Percentiles rank a stretch among this genome's conserved stretches.
phyloP scores from a whole-genome alignment of 2,329 filamentous ascomycete species.

The Colletotrichum zoysiae region DNA sequence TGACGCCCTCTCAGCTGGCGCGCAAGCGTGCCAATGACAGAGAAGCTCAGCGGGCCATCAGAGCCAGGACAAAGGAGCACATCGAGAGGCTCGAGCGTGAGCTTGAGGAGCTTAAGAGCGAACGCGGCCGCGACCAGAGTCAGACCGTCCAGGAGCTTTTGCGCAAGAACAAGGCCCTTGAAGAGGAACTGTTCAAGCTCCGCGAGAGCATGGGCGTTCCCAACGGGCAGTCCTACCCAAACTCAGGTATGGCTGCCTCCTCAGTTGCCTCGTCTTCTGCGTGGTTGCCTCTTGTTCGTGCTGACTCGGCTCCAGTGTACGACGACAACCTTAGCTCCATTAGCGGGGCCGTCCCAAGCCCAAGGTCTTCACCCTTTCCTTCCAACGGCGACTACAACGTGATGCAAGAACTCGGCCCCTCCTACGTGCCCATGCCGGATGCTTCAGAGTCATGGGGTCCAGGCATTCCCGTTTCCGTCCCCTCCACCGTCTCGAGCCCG shows the following conservation, averaged over 20 bases:
- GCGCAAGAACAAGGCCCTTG: slow-evolving; percentile 65
- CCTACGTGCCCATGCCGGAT: slow-evolving; percentile 57
- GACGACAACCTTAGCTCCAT: slow-evolving; percentile 56
- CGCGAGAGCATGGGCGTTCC: slow-evolving; percentile 60
- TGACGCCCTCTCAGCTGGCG: slow-evolving; percentile 88
- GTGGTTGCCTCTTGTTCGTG: slow-evolving; percentile 38
- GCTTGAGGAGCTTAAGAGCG: slow-evolving; percentile 76
- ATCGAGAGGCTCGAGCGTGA: slow-evolving; percentile 83
- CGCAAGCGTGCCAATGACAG: slow-evolving; percentile 93
- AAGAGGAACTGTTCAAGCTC: slow-evolving; percentile 63
- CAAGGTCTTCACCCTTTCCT: slow-evolving; percentile 60
- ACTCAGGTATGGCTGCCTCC: slow-evolving; percentile 53
- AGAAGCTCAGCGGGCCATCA: slow-evolving; percentile 88
- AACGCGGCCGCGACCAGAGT: slow-evolving; percentile 62
- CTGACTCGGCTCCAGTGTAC: slow-evolving; percentile 51
- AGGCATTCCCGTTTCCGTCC: slow-evolving; percentile 57
- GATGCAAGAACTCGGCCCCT: slow-evolving; percentile 56
- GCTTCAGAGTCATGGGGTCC: slow-evolving; percentile 62
- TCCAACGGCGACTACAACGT: slow-evolving; percentile 57
- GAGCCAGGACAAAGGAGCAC: slow-evolving; percentile 87
- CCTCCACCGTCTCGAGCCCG: slow-evolving; percentile 65
- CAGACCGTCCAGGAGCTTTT: slow-evolving; percentile 65
- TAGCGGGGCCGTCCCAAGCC: slow-evolving; percentile 57
- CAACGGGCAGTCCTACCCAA: slow-evolving; percentile 56
- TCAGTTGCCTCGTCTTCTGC: slow-evolving; percentile 39